phyloP scores from a whole-genome alignment of 2,329 filamentous ascomycete species.

The Xylaria sp. region DNA sequence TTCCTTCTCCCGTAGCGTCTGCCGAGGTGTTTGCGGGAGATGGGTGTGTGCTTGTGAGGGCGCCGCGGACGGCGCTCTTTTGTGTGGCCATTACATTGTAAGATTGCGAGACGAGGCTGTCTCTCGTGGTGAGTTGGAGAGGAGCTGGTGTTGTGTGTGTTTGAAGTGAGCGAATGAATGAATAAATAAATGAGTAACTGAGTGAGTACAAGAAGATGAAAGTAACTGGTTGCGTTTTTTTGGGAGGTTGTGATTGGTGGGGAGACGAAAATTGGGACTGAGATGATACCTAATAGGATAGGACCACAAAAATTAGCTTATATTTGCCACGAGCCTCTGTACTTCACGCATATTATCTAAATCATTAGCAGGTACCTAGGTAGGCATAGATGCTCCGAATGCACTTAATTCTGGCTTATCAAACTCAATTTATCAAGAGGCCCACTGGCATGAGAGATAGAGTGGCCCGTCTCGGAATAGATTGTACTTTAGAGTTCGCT shows the following conservation, averaged over 20 bases:
- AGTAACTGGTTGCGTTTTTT: background rate
- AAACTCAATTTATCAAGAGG: no score
- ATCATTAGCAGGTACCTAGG: background rate
- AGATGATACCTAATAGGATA: no score
- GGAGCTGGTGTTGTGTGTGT: background rate
- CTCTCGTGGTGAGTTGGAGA: constrained; percentile 2
- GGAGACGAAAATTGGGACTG: background rate
- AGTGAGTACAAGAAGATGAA: background rate
- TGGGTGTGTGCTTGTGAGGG: background rate
- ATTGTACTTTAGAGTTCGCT: no score
- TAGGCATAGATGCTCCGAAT: background rate
- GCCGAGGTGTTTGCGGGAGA: background rate
- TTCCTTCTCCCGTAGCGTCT: background rate
- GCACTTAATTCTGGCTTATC: background rate
- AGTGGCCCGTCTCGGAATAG: no score
- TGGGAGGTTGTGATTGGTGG: constrained; percentile 10
- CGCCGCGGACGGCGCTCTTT: constrained; percentile 31
- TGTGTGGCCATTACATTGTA: constrained; percentile 36
- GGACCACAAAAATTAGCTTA: background rate
- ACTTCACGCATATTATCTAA: background rate
- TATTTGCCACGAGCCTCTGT: background rate
- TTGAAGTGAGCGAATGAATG: constrained; percentile 1
- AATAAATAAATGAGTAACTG: background rate
- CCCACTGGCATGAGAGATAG: background rate
- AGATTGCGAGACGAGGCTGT: background rate